Evolutionary conservation across 2,329 filamentous ascomycete genomes (phyloP).

Genomic region (Botrytis galanthina): DNA sequence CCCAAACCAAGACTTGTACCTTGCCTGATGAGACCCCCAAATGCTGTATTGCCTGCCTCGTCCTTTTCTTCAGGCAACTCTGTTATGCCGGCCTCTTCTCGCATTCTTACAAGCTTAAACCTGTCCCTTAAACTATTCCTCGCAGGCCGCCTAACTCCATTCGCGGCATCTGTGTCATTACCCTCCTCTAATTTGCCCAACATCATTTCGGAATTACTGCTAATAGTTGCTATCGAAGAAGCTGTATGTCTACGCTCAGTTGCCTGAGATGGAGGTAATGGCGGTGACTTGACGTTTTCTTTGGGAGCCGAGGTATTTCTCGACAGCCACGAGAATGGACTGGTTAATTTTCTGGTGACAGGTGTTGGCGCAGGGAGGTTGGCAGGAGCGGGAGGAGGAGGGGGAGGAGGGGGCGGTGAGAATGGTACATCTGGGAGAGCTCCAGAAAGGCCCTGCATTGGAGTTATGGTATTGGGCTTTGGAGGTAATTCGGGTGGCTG

Average conservation of each 20-base stretch:
- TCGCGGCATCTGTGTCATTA: slow-evolving; percentile 58
- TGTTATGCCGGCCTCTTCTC: slow-evolving; percentile 65
- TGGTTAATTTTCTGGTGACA: slow-evolving; percentile 69
- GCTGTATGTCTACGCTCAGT: slow-evolving; percentile 67
- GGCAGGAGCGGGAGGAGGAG: slow-evolving; percentile 23
- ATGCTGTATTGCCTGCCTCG: slow-evolving; percentile 40
- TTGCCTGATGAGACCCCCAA: slow-evolving; percentile 43
- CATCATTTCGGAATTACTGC: slow-evolving; percentile 79
- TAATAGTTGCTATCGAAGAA: slow-evolving; percentile 74
- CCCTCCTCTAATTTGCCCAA: slow-evolving; percentile 76
- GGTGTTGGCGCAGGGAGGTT: slow-evolving; percentile 32
- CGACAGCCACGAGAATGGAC: slow-evolving; percentile 84
- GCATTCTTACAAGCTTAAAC: slow-evolving; percentile 73
- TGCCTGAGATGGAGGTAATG: slow-evolving; percentile 41
- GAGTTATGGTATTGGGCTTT: slow-evolving; percentile 41
- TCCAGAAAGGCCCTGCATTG: slow-evolving; percentile 66
- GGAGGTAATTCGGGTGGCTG: slow-evolving; percentile 27
- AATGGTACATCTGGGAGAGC: slow-evolving; percentile 71
- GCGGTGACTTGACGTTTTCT: slow-evolving; percentile 53
- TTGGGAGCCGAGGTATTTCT: slow-evolving; percentile 61
- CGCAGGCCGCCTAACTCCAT: slow-evolving; percentile 47
- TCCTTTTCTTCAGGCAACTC: slow-evolving; percentile 50
- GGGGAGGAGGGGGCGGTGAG: slow-evolving; percentile 53
- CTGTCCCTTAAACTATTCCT: slow-evolving; percentile 71
- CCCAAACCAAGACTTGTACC: slow-evolving; percentile 45